Evolutionary conservation across 352 stramenopile genomes (phyloP), one percentile per base, ranked within the genome.

Genomic region (Pilasporangium apinafurcum): DNA sequence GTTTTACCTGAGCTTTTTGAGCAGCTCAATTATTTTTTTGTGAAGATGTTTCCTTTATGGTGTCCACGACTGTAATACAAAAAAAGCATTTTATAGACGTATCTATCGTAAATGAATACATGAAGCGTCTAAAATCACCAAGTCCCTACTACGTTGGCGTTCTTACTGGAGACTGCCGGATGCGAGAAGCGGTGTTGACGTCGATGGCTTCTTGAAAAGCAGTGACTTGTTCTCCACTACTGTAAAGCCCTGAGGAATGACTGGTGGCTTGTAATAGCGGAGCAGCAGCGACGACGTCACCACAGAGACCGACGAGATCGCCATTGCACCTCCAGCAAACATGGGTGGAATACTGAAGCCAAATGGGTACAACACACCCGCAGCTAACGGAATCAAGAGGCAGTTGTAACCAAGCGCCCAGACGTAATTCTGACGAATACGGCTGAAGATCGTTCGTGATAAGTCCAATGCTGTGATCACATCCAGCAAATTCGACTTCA

Each of bases 321-420:
- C 95, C 96, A 99, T 99, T 52, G 95, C 93, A 3, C 92, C 82
- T 25, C 95, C 96, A 21, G 95, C 95, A 48, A 98, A 89, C 70
- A 96, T 97, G 26, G 96, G 96, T 40, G 96, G 96, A 28, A 99
- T 95, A 44, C 73, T 78, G 38, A 95, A 81, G 33, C 94, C 85
- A 27, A 93, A 90, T 8, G 96, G 96, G 63, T 97, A 99, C 12
- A 99, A 78, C 35, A 98, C 76, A 40, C 97, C 97, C 1, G 96
- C 96, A 12, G 97, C 95, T 9, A 99, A 45, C 2, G 97, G 97
- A 22, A 99, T 97, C 27, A 95, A 74, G 46, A 99, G 60, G 14
- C 86, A 80, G 65, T 99, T 99, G 84, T 99, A 99, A 18, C 93
- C 80, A 13, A 99, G 70, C 0, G 96, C 95, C 95, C 94, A 99